phyloP scores from a whole-genome alignment of 1,139 yeast species.

The Yamadazyma oceani region DNA sequence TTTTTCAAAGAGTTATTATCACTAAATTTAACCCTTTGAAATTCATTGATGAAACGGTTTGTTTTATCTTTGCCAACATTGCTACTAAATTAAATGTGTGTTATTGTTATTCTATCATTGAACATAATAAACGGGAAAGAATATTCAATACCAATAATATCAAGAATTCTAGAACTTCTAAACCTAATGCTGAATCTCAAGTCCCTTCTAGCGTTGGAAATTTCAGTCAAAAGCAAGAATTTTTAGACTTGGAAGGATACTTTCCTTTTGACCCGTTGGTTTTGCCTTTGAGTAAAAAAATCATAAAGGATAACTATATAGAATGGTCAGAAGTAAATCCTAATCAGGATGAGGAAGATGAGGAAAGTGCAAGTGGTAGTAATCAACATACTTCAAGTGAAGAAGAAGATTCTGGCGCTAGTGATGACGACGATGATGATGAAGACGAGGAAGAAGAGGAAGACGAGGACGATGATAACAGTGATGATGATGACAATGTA shows the following conservation, averaged over 20 bases:
- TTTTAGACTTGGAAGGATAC: constrained; percentile 84
- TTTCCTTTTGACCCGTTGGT: constrained; percentile 95
- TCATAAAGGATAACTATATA: constrained; percentile 58
- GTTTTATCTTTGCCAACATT: constrained; percentile 87
- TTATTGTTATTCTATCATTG: constrained; percentile 90
- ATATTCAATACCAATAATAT: constrained; percentile 35
- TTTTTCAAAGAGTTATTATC: constrained; percentile 82
- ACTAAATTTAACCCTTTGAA: constrained; percentile 92
- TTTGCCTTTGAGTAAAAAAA: constrained; percentile 57
- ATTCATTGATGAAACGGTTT: constrained; percentile 92
- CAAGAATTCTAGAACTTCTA: background rate
- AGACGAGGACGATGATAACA: constrained; percentile 20
- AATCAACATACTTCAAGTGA: constrained; percentile 24
- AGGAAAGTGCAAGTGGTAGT: constrained; percentile 55
- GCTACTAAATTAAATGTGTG: constrained; percentile 89
- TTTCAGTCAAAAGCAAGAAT: constrained; percentile 67
- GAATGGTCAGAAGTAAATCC: constrained; percentile 71
- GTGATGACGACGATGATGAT: constrained; percentile 29
- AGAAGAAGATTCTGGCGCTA: constrained; percentile 24
- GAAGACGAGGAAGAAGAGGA: constrained; percentile 22
- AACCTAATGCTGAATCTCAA: constrained; percentile 1
- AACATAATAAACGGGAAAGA: constrained; percentile 77
- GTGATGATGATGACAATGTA: constrained; percentile 14
- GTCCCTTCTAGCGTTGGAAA: constrained; percentile 37
- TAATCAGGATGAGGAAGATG: constrained; percentile 56